These are phyloP conservation scores for Phlebiopsis gigantea DNA, from an alignment of 768 basidiomycete species.

Conservation along the genomic window DNA sequence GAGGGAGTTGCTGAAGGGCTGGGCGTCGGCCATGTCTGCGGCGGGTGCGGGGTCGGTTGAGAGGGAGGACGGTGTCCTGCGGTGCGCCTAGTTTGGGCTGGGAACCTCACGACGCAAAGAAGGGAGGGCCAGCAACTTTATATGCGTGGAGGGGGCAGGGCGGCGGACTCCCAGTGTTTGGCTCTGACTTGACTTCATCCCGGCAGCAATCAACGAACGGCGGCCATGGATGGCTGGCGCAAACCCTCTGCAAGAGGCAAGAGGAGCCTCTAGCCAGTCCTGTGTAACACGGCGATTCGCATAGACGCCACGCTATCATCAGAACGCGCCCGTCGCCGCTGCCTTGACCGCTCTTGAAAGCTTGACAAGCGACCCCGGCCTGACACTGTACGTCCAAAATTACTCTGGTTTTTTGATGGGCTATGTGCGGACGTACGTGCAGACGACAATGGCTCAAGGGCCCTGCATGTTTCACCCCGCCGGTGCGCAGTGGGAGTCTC, in stretches of 20 bases:
- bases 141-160: not conserved
- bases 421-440: not conserved
- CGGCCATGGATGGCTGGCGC: not conserved
- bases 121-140: not conserved
- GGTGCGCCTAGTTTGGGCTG: not conserved
- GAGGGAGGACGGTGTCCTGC: not conserved
- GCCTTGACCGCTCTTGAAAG: not conserved
- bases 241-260: constrained; percentile 4
- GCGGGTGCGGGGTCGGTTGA: not conserved
- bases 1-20: constrained; percentile 36
- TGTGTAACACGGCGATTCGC: not conserved
- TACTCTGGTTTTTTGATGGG: constrained; percentile 9
- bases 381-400: not conserved
- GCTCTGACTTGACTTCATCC: not conserved
- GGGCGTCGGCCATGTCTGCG: not conserved
- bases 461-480: not conserved
- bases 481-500: not conserved
- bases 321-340: constrained; percentile 3
- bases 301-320: constrained; percentile 6
- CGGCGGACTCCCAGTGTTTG: not conserved
- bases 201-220: not conserved
- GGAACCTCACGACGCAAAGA: not conserved
- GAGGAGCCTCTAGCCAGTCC: not conserved
- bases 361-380: constrained; percentile 1
- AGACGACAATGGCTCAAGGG: not conserved